A percentile compares a stretch with the other conserved stretches of the same genome.
Conservation (phyloP, 2,329 filamentous ascomycete genomes). For the Xylariaceae sp. region DNA sequence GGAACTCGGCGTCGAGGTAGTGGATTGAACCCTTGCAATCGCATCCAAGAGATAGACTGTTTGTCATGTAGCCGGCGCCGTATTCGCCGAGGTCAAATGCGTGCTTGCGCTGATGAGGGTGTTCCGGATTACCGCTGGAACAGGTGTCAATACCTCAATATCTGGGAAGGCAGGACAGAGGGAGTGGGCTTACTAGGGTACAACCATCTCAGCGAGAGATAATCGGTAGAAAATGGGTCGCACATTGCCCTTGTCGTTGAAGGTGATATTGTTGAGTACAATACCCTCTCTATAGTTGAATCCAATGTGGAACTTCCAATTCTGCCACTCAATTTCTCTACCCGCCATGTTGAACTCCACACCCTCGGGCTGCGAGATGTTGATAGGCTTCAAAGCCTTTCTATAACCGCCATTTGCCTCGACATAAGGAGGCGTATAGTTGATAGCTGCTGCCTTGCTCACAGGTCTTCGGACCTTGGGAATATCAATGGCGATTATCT, state of each 20-base stretch:
- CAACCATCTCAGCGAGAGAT: constrained; percentile 90
- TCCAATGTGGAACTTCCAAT: constrained; percentile 88
- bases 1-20: constrained; percentile 86
- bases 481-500: constrained; percentile 81
- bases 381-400: constrained; percentile 77
- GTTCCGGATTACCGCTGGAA: constrained; percentile 66
- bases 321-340: constrained; percentile 79
- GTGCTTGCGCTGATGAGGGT: constrained; percentile 77
- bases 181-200: constrained; percentile 60
- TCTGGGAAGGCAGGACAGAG: neutral
- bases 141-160: constrained; percentile 9
- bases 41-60: constrained; percentile 71
- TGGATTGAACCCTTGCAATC: constrained; percentile 90
- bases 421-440: constrained; percentile 75
- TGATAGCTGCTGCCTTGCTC: constrained; percentile 68
- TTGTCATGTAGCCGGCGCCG: constrained; percentile 80
- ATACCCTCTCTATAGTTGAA: constrained; percentile 95
- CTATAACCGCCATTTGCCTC: constrained; percentile 74
- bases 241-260: constrained; percentile 76
- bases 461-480: constrained; percentile 74
- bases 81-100: constrained; percentile 81
- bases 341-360: constrained; percentile 81
- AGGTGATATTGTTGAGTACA: constrained; percentile 85
- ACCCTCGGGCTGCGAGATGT: constrained; percentile 84
- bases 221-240: constrained; percentile 85